Percentiles rank a stretch among this genome's conserved stretches.
phyloP scores from a whole-genome alignment of 805 yeast genomes.

The Candida awuae region DNA sequence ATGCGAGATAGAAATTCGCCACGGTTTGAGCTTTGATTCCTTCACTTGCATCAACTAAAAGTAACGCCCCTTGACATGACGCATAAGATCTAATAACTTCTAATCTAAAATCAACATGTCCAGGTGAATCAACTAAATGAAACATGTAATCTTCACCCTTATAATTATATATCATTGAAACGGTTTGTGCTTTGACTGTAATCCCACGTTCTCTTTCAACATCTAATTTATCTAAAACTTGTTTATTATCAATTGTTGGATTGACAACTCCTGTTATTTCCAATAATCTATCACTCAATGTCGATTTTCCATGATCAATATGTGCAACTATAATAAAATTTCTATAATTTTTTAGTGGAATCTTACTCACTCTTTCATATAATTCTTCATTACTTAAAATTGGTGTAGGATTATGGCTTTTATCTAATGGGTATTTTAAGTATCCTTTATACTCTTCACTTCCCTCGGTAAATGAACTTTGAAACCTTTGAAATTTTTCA shows the following conservation, averaged over 20 bases:
- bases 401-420: slow-evolving; percentile 23
- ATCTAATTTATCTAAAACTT: slow-evolving; percentile 83
- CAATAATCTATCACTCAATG: slow-evolving; percentile 77
- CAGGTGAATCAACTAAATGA: slow-evolving; percentile 94
- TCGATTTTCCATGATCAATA: slow-evolving; percentile 80
- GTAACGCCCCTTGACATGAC: slow-evolving; percentile 88
- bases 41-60: slow-evolving; percentile 89
- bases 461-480: too few relatives aligned
- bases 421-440: slow-evolving; percentile 22
- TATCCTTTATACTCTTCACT: slow-evolving; percentile 23
- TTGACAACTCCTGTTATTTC: slow-evolving; percentile 86
- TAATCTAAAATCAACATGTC: slow-evolving; percentile 92
- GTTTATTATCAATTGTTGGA: slow-evolving; percentile 60
- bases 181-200: slow-evolving; percentile 95
- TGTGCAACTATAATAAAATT: slow-evolving; percentile 95
- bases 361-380: slow-evolving; percentile 50
- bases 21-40: slow-evolving; percentile 98
- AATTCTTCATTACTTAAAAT: slow-evolving; percentile 16
- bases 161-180: slow-evolving; percentile 78
- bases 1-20: slow-evolving; percentile 91
- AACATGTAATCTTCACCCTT: slow-evolving; percentile 67
- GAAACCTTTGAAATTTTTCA: too few relatives aligned
- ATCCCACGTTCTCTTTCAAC: slow-evolving; percentile 96
- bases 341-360: slow-evolving; percentile 77
- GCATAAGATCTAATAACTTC: slow-evolving; percentile 94